phyloP scores from a whole-genome alignment of 768 basidiomycete genomes.

The Collybia nuda region DNA sequence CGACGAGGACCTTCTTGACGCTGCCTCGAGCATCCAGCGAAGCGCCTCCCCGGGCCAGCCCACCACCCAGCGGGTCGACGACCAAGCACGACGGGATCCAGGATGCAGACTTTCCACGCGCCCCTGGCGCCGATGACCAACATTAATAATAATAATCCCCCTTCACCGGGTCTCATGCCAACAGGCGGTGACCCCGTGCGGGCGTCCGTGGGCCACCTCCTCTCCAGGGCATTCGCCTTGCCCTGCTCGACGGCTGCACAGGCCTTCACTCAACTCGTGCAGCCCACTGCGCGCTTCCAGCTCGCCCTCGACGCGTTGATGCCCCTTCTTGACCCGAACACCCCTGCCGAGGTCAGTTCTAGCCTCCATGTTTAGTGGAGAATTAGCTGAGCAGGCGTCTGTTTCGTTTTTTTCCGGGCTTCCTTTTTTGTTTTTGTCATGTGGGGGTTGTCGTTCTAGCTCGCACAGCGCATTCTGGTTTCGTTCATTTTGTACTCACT shows the following conservation, averaged over 20 bases:
- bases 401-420: constrained; percentile 1
- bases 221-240: constrained; percentile 62
- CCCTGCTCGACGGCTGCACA: constrained; percentile 79
- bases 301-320: constrained; percentile 81
- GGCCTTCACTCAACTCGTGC: constrained; percentile 74
- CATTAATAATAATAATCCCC: background rate
- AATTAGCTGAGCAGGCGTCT: too few relatives aligned
- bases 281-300: constrained; percentile 76
- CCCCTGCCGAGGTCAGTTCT: constrained; percentile 49
- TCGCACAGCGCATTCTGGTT: constrained; percentile 73
- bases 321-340: constrained; percentile 61
- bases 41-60: background rate
- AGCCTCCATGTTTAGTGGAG: constrained; percentile 3
- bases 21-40: background rate
- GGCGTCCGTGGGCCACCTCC: constrained; percentile 66
- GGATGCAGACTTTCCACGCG: constrained; percentile 1
- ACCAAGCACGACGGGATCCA: background rate
- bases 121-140: constrained; percentile 17
- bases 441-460: constrained; percentile 36
- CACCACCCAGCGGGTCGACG: too few relatives aligned
- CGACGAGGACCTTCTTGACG: background rate
- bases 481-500: constrained; percentile 79
- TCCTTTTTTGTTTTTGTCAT: constrained; percentile 2
- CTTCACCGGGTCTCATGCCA: constrained; percentile 8
- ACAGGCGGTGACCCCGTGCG: constrained; percentile 49